These are phyloP conservation scores for Trypanosoma conorhini DNA, from an alignment of 208 protist genomes.

Conservation along the genomic window DNA sequence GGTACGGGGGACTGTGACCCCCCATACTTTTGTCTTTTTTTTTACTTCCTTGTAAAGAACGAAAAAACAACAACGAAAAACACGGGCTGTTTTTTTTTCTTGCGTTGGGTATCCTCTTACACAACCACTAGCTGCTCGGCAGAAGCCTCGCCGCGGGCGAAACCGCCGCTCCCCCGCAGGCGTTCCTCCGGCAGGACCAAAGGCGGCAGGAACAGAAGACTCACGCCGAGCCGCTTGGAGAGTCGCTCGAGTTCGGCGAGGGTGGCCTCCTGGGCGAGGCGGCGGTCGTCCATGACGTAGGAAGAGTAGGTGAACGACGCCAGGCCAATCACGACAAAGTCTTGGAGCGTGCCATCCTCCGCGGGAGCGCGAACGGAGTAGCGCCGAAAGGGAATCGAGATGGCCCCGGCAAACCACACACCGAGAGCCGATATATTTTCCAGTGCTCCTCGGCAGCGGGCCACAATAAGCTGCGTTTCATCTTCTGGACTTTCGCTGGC, in stretches of 20 bases:
- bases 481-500: neutral
- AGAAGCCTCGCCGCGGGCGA: neutral
- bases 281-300: constrained; percentile 68
- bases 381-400: constrained; percentile 66
- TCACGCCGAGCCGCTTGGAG: constrained; percentile 43
- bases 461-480: neutral
- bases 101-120: too few relatives aligned
- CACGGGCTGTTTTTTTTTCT: too few relatives aligned
- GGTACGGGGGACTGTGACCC: too few relatives aligned
- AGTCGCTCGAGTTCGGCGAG: constrained; percentile 46
- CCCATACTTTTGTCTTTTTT: too few relatives aligned
- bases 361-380: constrained; percentile 52
- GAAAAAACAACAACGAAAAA: too few relatives aligned
- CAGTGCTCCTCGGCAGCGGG: constrained; percentile 39
- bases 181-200: constrained; percentile 32
- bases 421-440: constrained; percentile 78
- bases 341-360: constrained; percentile 36
- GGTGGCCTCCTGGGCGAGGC: constrained; percentile 41
- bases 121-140: neutral
- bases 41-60: too few relatives aligned
- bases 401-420: constrained; percentile 66
- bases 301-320: constrained; percentile 75
- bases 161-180: neutral
- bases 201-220: constrained; percentile 51
- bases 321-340: constrained; percentile 58